Evolutionary conservation across 306 rosid species (phyloP).

Genomic region (Lathyrus aphaca): DNA sequence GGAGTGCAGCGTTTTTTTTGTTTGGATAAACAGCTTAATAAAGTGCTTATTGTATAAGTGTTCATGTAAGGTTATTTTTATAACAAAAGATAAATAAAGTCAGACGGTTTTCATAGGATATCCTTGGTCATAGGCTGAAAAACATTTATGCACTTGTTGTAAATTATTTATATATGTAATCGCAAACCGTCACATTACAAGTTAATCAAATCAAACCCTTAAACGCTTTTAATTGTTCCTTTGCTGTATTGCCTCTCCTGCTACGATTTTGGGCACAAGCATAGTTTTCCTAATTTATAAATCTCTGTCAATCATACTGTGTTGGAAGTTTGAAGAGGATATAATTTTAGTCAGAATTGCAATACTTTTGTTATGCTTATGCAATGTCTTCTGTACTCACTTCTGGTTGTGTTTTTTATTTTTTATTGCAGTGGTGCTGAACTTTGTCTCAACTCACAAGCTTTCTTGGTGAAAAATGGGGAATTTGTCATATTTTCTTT

Average conservation of each 20-base stretch:
- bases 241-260: not conserved
- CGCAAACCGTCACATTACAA: too few species aligned
- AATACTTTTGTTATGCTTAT: not conserved
- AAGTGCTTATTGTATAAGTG: not conserved
- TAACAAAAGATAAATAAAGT: not conserved
- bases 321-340: slow-evolving; percentile 2
- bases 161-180: too few species aligned
- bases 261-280: not conserved
- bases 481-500: slow-evolving; percentile 17
- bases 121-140: not conserved
- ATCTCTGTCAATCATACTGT: slow-evolving; percentile 4
- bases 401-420: slow-evolving; percentile 5
- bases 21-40: not conserved
- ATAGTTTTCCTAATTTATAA: not conserved
- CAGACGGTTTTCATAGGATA: not conserved
- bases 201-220: not conserved
- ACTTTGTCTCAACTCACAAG: slow-evolving; percentile 12
- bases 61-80: too few species aligned
- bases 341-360: not conserved
- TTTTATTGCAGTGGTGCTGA: slow-evolving; percentile 39
- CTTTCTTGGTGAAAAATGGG: slow-evolving; percentile 12
- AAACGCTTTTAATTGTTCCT: not conserved
- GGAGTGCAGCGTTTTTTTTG: not conserved
- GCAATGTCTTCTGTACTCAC: slow-evolving; percentile 10
- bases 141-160: not conserved